Evolutionary conservation across 2,329 filamentous ascomycete species (phyloP), one percentile per base, ranked within the genome.

Genomic region (Talaromyces sp.): DNA sequence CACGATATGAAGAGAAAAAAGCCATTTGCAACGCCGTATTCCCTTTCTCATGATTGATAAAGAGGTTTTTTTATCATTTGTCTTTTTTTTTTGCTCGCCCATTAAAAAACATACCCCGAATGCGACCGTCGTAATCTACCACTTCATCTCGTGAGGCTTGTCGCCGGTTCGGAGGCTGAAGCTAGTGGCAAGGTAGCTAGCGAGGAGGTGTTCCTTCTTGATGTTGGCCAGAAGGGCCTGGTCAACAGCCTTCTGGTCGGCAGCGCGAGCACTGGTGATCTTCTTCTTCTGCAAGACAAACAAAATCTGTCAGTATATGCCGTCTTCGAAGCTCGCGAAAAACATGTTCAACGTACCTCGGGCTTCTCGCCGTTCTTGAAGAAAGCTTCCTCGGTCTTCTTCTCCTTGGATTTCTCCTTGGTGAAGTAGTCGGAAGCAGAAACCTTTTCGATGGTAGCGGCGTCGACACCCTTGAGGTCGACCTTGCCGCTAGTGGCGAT

Each of bases 141-240:
- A 99, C 84, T 91, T 90, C 95, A 99, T 98, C 88, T 96, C 91
- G 85, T 99, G 95, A 83, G 95, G 95, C 89, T 93, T 93, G 87
- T 99, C 93, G 77, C 95, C 95, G 86, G 93, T 97, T 84, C 93
- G 90, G 82, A 99, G 89, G 88, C 90, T 96, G 90, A 99, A 99
- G 79, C 89, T 91, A 81, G 89, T 91, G 78, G 86, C 86, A 74
- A 99, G 91, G 88, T 99, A 99, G 84, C 89, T 91, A 78, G 87
- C 82, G 74, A 99, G 90, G 82, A 93, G 84, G 72, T 92, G 89
- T 81, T 96, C 92, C 89, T 98, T 97, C 90, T 98, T 98, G 86
- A 99, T 95, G 82, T 84, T 90, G 81, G 91, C 87, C 74, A 99
- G 82, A 77, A 99, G 84, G 71, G 92, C 88, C 89, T 97, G 96